Evolutionary conservation across 208 protist species (phyloP).

Genomic region (Phytomonas sp.): DNA sequence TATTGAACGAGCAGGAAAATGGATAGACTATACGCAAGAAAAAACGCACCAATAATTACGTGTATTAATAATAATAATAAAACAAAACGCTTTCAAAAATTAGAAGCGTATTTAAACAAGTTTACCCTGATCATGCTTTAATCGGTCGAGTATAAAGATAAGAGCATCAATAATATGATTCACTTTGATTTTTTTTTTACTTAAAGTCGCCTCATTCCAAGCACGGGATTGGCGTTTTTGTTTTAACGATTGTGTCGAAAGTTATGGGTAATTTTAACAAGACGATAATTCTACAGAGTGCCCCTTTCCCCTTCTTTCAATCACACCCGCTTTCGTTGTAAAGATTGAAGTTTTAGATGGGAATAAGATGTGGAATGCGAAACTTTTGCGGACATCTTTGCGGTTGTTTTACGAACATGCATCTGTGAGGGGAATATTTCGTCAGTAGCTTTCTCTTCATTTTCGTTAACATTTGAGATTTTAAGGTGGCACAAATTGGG

Average conservation of each 20-base stretch:
- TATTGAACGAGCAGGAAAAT: neutral
- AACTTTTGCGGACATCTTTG: neutral
- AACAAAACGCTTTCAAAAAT: neutral
- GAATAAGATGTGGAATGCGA: neutral
- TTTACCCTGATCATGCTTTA: neutral
- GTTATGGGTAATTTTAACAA: neutral
- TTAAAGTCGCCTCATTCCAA: neutral
- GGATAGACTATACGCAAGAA: neutral
- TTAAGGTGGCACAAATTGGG: neutral
- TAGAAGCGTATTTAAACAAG: neutral
- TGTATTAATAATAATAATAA: conserved; percentile 1
- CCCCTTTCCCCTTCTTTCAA: neutral
- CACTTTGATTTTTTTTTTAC: neutral
- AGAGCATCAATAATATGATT: neutral
- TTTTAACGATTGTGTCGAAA: neutral
- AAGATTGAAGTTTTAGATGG: neutral
- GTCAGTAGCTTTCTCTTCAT: neutral
- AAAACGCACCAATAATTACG: neutral
- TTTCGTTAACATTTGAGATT: neutral
- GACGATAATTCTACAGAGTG: neutral
- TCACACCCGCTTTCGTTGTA: neutral
- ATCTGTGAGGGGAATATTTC: neutral
- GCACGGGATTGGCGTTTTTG: neutral
- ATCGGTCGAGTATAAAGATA: neutral
- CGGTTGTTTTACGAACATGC: neutral